Conservation (phyloP, 2,329 filamentous ascomycete genomes). For the Tolypocladium inflatum region DNA sequence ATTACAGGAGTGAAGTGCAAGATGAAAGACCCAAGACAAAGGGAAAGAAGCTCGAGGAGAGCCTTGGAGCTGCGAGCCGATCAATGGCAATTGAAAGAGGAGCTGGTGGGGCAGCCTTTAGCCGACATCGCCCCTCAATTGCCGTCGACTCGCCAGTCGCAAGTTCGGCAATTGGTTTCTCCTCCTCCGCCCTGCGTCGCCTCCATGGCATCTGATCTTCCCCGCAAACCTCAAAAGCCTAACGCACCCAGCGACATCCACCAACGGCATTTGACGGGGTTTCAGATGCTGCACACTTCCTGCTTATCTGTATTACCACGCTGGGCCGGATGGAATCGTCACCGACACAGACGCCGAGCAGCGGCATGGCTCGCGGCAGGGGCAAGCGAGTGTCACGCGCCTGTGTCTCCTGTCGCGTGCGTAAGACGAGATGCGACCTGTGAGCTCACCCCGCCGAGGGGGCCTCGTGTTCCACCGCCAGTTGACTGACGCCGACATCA, state of each 20-base stretch:
- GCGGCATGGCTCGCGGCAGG: slow-evolving; percentile 7
- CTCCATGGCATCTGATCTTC: not conserved
- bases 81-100: not conserved
- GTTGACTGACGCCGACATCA: slow-evolving; percentile 1
- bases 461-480: not conserved
- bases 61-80: not conserved
- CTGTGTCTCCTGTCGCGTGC: slow-evolving; percentile 19
- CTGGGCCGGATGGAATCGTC: slow-evolving; percentile 2
- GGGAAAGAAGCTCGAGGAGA: not conserved
- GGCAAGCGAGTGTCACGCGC: slow-evolving; percentile 21
- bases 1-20: not conserved
- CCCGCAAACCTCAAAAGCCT: slow-evolving; percentile 2
- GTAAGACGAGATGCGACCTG: slow-evolving; percentile 23
- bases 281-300: not conserved
- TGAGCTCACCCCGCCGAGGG: slow-evolving; percentile 9
- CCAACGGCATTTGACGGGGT: not conserved
- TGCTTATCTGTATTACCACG: not conserved
- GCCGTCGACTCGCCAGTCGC: not conserved
- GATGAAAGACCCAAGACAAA: not conserved
- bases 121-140: not conserved
- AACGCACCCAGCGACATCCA: not conserved
- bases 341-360: slow-evolving; percentile 9
- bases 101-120: not conserved
- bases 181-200: not conserved
- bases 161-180: not conserved